These are phyloP conservation scores for Primulina tabacum DNA, from an alignment of 257 asterid genomes.

Conservation along the genomic window DNA sequence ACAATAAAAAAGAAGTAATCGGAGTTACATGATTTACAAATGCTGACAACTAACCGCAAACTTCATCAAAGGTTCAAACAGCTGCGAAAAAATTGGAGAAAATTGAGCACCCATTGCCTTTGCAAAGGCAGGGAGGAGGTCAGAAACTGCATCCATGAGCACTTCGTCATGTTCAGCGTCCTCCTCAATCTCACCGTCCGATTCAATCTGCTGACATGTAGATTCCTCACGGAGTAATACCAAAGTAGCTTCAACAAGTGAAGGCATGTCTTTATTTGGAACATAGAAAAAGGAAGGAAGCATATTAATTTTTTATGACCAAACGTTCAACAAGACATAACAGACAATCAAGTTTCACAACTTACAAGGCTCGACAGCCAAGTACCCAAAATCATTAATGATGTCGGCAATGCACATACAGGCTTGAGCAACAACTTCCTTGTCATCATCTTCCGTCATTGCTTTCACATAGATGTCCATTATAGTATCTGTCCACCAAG, in stretches of 20 bases:
- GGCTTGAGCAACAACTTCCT: constrained; percentile 98
- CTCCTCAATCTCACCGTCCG: constrained; percentile 78
- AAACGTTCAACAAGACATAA: constrained; percentile 19
- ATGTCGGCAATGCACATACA: constrained; percentile 85
- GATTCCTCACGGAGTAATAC: constrained; percentile 79
- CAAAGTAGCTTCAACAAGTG: constrained; percentile 73
- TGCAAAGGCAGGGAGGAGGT: constrained; percentile 95
- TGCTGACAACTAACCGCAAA: constrained; percentile 61
- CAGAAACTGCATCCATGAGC: constrained; percentile 99
- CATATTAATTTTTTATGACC: constrained; percentile 17
- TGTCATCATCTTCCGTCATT: constrained; percentile 91
- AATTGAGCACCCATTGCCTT: constrained; percentile 87
- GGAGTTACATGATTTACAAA: background rate
- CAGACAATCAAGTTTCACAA: constrained; percentile 23
- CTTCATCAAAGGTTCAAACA: constrained; percentile 87
- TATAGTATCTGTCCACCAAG: constrained; percentile 54
- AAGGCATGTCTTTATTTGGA: constrained; percentile 52
- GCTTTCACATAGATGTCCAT: constrained; percentile 79
- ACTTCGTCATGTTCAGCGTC: constrained; percentile 91
- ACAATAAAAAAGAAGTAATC: constrained; percentile 4
- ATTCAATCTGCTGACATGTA: constrained; percentile 75
- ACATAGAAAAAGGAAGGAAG: constrained; percentile 16
- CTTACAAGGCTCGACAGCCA: constrained; percentile 92
- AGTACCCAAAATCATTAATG: constrained; percentile 71
- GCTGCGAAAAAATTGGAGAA: constrained; percentile 72